phyloP scores from a whole-genome alignment of 805 yeast genomes.

The Candida boleticola region DNA sequence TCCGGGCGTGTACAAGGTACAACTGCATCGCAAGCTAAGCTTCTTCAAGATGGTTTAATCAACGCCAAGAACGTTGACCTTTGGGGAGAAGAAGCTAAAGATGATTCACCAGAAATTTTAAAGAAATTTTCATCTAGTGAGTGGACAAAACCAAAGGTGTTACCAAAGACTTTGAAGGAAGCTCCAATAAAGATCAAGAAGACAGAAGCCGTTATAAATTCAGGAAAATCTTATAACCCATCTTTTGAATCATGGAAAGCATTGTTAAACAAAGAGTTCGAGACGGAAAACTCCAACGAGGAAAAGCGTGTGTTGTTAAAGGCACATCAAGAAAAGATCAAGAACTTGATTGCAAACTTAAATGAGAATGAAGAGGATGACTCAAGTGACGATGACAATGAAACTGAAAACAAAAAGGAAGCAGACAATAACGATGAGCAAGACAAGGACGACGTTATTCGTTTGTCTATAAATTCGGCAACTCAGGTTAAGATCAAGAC shows the following conservation, averaged over 20 bases:
- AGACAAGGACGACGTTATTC: conserved; percentile 22
- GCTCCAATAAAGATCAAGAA: conserved; percentile 55
- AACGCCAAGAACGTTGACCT: conserved; percentile 54
- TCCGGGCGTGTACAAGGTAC: conserved; percentile 72
- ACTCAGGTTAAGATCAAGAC: conserved; percentile 72
- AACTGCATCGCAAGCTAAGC: conserved; percentile 46
- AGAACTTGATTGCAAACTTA: conserved; percentile 59
- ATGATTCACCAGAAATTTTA: conserved; percentile 16
- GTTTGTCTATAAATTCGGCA: conserved; percentile 71
- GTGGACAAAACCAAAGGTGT: conserved; percentile 44
- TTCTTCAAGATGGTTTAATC: conserved; percentile 65
- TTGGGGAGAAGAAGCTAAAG: conserved; percentile 53
- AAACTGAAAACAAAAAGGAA: conserved; percentile 34
- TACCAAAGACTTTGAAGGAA: conserved; percentile 54
- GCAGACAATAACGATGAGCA: conserved; percentile 28
- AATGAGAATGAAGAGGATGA: conserved; percentile 55
- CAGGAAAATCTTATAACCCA: conserved; percentile 93
- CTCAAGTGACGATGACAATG: conserved; percentile 37
- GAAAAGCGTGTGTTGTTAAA: conserved; percentile 58
- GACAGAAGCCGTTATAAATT: conserved; percentile 53
- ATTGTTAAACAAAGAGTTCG: conserved; percentile 65
- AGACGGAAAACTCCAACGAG: conserved; percentile 64
- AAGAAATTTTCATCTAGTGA: conserved; percentile 20
- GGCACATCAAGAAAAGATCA: conserved; percentile 63
- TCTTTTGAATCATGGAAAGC: conserved; percentile 77